Percentiles rank a stretch among this genome's conserved stretches.
Conservation (phyloP, 257 asterid species). For the Primulina tabacum region DNA sequence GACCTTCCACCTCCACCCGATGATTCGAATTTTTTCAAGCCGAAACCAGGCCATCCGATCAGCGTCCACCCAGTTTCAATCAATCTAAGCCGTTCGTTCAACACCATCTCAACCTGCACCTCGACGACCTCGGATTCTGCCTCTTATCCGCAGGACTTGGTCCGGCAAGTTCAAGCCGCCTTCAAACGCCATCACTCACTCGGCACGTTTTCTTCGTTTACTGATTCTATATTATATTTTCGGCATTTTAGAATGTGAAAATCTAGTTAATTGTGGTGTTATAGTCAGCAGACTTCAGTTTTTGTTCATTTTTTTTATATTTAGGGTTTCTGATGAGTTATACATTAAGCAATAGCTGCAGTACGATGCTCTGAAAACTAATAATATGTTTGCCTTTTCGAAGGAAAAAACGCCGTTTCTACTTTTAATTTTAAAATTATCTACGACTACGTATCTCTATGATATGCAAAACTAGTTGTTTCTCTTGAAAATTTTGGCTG, state of each 20-base stretch:
- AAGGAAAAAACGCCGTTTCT: neutral
- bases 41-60: constrained; percentile 51
- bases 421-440: no score
- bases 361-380: constrained; percentile 1
- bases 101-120: constrained; percentile 42
- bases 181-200: constrained; percentile 76
- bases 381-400: neutral
- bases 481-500: neutral
- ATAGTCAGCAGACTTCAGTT: neutral
- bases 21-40: constrained; percentile 38
- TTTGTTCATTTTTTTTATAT: neutral
- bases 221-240: neutral
- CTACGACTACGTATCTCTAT: neutral
- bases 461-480: no score
- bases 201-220: constrained; percentile 35
- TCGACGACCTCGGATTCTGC: constrained; percentile 57
- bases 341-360: constrained; percentile 17
- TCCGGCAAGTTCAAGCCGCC: constrained; percentile 74
- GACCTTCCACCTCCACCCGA: constrained; percentile 62
- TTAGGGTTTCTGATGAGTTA: constrained; percentile 11
- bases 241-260: neutral
- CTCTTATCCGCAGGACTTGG: constrained; percentile 62
- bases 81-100: constrained; percentile 46
- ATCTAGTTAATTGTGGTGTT: neutral
- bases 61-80: constrained; percentile 50